Conservation (phyloP, 768 basidiomycete species). For the Mycena latifolia region DNA sequence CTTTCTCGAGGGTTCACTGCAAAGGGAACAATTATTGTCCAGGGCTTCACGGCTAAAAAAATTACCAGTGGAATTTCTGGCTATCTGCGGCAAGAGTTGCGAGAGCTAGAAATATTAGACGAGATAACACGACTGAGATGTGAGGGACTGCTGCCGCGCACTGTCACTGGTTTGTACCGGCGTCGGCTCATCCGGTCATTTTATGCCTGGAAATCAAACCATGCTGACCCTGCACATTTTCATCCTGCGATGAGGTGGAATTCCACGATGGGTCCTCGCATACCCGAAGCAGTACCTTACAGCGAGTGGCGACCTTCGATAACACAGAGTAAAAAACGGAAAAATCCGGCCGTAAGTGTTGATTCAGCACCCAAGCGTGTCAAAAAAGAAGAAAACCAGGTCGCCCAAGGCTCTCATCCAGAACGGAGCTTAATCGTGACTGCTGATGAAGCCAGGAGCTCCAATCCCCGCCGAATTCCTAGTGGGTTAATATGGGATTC, state of each 20-base stretch:
- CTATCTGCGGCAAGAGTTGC: slow-evolving; percentile 47
- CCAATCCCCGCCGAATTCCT: too few relatives aligned
- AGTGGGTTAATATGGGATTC: background rate
- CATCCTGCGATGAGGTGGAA: background rate
- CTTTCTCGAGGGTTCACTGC: too few relatives aligned
- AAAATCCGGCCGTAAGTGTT: too few relatives aligned
- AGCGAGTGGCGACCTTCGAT: background rate
- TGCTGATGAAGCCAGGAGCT: too few relatives aligned
- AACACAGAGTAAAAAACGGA: background rate
- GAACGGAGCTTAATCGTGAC: background rate
- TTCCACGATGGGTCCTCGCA: background rate
- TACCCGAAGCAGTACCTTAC: background rate
- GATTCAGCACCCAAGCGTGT: background rate
- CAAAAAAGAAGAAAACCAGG: too few relatives aligned
- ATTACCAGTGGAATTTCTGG: slow-evolving; percentile 43
- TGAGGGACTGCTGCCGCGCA: background rate
- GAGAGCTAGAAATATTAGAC: slow-evolving; percentile 50
- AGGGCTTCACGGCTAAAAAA: slow-evolving; percentile 40
- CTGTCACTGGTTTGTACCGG: background rate
- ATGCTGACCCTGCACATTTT: too few relatives aligned
- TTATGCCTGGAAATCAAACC: too few relatives aligned
- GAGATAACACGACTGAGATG: slow-evolving; percentile 41
- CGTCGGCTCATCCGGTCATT: too few relatives aligned
- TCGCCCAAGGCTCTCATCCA: too few relatives aligned
- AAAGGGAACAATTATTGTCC: slow-evolving; percentile 41